Evolutionary conservation across 768 basidiomycete genomes (phyloP).

Genomic region (Hygrophorus pudorinus): DNA sequence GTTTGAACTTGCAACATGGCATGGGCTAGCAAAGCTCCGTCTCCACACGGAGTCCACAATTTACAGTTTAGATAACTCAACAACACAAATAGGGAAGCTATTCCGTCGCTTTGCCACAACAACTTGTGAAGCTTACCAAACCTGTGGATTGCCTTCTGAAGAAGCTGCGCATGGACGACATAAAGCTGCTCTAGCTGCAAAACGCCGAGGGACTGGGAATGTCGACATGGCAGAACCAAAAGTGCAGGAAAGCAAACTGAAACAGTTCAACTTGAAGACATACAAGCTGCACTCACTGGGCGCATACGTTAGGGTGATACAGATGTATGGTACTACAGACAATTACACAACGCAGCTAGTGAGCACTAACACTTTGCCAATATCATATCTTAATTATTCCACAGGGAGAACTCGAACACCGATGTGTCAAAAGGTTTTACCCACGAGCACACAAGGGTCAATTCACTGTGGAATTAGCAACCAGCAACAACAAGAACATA

Average conservation of each 20-base stretch:
- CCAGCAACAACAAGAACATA: slow-evolving; percentile 8
- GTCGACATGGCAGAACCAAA: too few relatives aligned
- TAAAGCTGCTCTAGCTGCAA: slow-evolving; percentile 7
- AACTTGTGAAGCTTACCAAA: slow-evolving; percentile 18
- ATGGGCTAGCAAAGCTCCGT: slow-evolving; percentile 29
- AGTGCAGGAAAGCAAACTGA: too few relatives aligned
- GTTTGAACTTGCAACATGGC: too few relatives aligned
- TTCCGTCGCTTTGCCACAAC: slow-evolving; percentile 19
- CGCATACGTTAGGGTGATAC: slow-evolving; percentile 15
- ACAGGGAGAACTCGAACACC: slow-evolving; percentile 29
- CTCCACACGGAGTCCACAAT: slow-evolving; percentile 28
- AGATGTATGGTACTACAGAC: slow-evolving; percentile 18
- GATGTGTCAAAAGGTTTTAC: slow-evolving; percentile 22
- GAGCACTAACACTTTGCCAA: slow-evolving; percentile 1
- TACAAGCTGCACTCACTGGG: slow-evolving; percentile 23
- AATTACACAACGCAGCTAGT: slow-evolving; percentile 23
- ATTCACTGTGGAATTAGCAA: slow-evolving; percentile 26
- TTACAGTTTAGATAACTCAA: slow-evolving; percentile 13
- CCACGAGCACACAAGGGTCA: slow-evolving; percentile 19
- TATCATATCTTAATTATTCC: slow-evolving; percentile 14
- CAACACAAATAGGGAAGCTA: slow-evolving; percentile 14
- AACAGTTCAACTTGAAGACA: slow-evolving; percentile 15
- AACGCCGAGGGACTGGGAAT: too few relatives aligned
- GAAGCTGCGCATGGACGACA: slow-evolving; percentile 18
- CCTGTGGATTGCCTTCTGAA: slow-evolving; percentile 29